Base-by-base conservation (phyloP, 495 filamentous ascomycete species). In the Talaromyces proteolyticus region DNA sequence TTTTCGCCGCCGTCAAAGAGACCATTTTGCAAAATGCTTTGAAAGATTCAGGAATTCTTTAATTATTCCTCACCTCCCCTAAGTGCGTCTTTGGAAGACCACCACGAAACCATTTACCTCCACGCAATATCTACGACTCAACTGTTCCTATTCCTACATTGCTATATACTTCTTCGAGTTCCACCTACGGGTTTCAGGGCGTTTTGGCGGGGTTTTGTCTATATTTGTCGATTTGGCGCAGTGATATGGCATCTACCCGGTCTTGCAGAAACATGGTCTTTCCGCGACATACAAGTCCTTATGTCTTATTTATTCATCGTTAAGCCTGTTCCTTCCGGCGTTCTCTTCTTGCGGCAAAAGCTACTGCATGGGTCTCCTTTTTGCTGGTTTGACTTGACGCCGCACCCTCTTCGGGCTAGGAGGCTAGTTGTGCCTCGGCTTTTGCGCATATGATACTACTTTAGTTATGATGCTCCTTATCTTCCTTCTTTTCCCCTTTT, bases 1-100 rank as follows among this genome's bases (percentile, higher is more conserved):
- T 98, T 26, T 98, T 98, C 66, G 93, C 93, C 25, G 93, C 93
- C 3, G 93, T 98, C 36, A 98, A 98, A 68, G 93, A 98, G 70
- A 98, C 93, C 24, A 97, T 98, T 54, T 77, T 98, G 41, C 94
- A 97, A 68, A 98, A 97, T 65, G 93, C 93, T 19, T 75, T 98
- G 61, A 96, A 93, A 73, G 93, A 98, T 65, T 96, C 93, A 4
- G 93, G 93, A 55, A 97, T 98, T 66, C 79, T 97, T 62, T 96
- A 58, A 49, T 47, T 24, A 34, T 47, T 24, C 34, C 17, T 52
- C 37, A 29, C 22, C 39, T 25, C 23, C 21, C 19, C 22, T 47
- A 21, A 37, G 24, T 26, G 3, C 48, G 60, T 53, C 57, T 53
- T 60, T n/a, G n/a, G n/a, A n/a, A n/a, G n/a, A n/a, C n/a, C n/a